These are phyloP conservation scores for Mycena leptocephala DNA, from an alignment of 768 basidiomycete species.

Conservation along the genomic window DNA sequence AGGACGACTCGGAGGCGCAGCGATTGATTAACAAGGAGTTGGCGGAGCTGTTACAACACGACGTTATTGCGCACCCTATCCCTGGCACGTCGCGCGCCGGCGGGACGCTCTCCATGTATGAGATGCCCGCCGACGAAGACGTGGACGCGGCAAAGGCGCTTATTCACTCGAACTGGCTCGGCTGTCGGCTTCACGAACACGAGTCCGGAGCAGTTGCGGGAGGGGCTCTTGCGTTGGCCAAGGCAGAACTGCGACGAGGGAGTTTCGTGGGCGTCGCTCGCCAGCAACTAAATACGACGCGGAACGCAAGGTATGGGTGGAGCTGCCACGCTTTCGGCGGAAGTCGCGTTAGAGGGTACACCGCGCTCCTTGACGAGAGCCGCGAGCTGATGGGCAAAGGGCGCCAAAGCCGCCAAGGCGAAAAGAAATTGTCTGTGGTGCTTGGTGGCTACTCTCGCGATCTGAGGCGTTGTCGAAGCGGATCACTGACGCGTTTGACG, in stretches of 20 bases:
- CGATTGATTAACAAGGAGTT: conserved; percentile 85
- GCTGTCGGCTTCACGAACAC: conserved; percentile 91
- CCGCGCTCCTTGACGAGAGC: conserved; percentile 70
- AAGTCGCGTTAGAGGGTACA: conserved; percentile 78
- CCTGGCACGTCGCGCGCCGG: conserved; percentile 90
- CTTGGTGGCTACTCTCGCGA: conserved; percentile 94
- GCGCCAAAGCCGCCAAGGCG: conserved; percentile 87
- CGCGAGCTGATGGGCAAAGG: conserved; percentile 86
- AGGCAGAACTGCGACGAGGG: conserved; percentile 74
- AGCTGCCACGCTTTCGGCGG: conserved; percentile 68
- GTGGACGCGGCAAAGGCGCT: conserved; percentile 78
- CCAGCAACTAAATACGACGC: conserved; percentile 76
- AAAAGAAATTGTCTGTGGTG: conserved; percentile 91
- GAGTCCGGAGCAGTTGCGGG: conserved; percentile 82
- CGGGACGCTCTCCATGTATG: conserved; percentile 77
- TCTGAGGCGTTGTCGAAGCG: conserved; percentile 77
- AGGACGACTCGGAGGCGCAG: conserved; percentile 67
- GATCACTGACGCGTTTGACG: conserved; percentile 77
- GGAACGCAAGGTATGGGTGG: conserved; percentile 74
- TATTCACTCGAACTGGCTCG: conserved; percentile 88
- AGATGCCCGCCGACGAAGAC: conserved; percentile 83
- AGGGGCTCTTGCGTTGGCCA: conserved; percentile 79
- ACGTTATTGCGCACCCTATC: conserved; percentile 89
- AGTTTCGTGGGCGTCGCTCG: conserved; percentile 83
- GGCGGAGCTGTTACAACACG: conserved; percentile 86